Percentiles rank a stretch among this genome's conserved stretches.
Evolutionary conservation across 768 basidiomycete species (phyloP).

Genomic region (Lactifluus subvellereus): DNA sequence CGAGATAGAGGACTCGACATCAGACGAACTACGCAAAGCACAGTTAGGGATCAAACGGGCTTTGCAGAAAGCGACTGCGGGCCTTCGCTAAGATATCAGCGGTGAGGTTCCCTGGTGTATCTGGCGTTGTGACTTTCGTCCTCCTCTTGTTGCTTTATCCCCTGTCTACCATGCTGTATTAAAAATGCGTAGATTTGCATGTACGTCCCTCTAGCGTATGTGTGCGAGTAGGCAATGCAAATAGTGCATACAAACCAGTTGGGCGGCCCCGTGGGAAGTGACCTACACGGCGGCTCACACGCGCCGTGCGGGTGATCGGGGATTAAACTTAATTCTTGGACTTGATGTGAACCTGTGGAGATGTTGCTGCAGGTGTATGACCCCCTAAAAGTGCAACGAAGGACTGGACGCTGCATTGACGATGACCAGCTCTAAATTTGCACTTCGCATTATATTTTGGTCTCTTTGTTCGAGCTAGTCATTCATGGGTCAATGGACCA

Average conservation of each 20-base stretch:
- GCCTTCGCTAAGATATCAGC: constrained; percentile 58
- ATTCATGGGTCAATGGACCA: no score
- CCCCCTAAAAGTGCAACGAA: not conserved
- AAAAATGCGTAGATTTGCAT: constrained; percentile 7
- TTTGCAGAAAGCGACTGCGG: constrained; percentile 94
- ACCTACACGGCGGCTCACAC: not conserved
- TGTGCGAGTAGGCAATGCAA: not conserved
- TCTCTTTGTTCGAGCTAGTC: no score
- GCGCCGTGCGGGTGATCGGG: not conserved
- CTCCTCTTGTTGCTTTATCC: constrained; percentile 20
- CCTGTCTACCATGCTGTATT: constrained; percentile 20
- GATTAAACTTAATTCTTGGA: not conserved
- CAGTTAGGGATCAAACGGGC: constrained; percentile 95
- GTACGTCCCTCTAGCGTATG: not conserved
- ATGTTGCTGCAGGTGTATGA: not conserved
- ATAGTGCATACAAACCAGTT: not conserved
- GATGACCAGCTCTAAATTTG: no score
- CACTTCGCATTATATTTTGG: no score
- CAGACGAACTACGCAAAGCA: constrained; percentile 93
- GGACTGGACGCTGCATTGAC: not conserved
- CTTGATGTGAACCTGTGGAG: not conserved
- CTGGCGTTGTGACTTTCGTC: not conserved
- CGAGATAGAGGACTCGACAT: constrained; percentile 91
- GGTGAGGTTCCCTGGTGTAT: not conserved
- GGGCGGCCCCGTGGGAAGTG: not conserved